Evolutionary conservation across 202 grass and related monocot species (phyloP), one percentile per base, ranked within the genome.

Genomic region (Setaria viridis): DNA sequence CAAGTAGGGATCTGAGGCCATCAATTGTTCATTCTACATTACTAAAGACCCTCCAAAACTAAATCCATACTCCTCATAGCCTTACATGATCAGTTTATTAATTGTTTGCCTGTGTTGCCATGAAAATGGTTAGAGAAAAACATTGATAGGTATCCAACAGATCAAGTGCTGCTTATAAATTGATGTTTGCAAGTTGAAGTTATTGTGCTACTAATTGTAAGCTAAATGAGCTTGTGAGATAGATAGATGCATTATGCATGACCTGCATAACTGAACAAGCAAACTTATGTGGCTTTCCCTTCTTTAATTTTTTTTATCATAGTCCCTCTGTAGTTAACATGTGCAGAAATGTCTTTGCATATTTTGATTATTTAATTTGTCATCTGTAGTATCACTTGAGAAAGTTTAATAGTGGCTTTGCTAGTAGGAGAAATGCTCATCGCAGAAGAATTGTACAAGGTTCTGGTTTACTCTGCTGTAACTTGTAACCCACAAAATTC

Each of bases 181-280:
- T 46, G 19, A 56, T 76, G 33, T 9, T 39, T 41, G 17, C 72
- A 50, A 12, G 14, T 35, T 12, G 15, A 51, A 50, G 9, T 33
- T 53, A 29, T 2, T 54, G 59, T 35, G 77, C 45, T 67, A 21
- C 17, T 35, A 53, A n/a, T 34, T 43, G 12, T 59, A 12, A 51
- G 34, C 12, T 37, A 56, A 56, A 80, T 74, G 19, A 34, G 11
- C 41, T 82, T 82, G 8, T 76, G 29, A 85, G 1, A 57, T 83
- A 39, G 43, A 39, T 20, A 10, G 14, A 78, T 29, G 12, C 29
- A 69, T 56, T 77, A 16, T 2, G 11, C 7, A 39, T 20, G 16
- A 49, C 64, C 19, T 62, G 45, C 13, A 0, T 66, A 42, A 66
- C 16, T 55, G 59, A 16, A 54, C 50, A 63, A 73, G 56, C 5